Conservation (phyloP, 2,329 filamentous ascomycete species). For the Cladosporium phlei region DNA sequence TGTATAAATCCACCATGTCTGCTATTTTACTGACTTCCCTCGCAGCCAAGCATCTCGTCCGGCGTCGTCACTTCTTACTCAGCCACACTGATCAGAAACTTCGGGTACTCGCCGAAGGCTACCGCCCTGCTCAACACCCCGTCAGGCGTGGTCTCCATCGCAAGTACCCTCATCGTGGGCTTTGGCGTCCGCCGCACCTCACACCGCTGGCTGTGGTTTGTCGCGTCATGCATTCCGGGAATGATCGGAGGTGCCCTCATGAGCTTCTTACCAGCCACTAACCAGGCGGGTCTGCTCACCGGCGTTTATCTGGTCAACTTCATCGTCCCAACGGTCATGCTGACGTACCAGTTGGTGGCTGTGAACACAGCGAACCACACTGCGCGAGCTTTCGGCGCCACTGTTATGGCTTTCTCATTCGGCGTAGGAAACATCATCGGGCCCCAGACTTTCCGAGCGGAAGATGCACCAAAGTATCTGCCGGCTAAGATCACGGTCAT, state of each 20-base stretch:
- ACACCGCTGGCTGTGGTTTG: slow-evolving; percentile 3
- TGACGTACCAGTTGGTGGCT: slow-evolving; percentile 33
- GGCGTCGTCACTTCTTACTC: slow-evolving; percentile 55
- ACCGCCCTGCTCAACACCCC: slow-evolving; percentile 48
- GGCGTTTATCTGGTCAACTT: slow-evolving; percentile 38
- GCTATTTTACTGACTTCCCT: slow-evolving; percentile 23
- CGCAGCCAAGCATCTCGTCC: slow-evolving; percentile 50
- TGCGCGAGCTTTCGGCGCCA: slow-evolving; percentile 62
- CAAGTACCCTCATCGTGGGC: slow-evolving; percentile 24
- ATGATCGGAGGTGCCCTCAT: slow-evolving; percentile 29
- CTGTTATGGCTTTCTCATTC: slow-evolving; percentile 34
- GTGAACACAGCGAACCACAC: slow-evolving; percentile 66
- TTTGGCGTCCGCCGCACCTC: neutral
- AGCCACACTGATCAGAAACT: slow-evolving; percentile 38
- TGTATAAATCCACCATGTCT: neutral
- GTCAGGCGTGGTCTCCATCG: slow-evolving; percentile 50
- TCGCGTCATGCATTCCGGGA: slow-evolving; percentile 18
- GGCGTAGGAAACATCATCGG: slow-evolving; percentile 40
- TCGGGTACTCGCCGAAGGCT: slow-evolving; percentile 30
- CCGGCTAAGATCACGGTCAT: slow-evolving; percentile 43
- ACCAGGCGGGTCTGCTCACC: slow-evolving; percentile 38
- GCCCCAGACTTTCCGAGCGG: slow-evolving; percentile 36
- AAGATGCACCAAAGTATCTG: slow-evolving; percentile 35
- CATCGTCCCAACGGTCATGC: slow-evolving; percentile 33
- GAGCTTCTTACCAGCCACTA: slow-evolving; percentile 31